Evolutionary conservation across 768 basidiomycete genomes (phyloP), one percentile per base, ranked within the genome.

Genomic region (Lactarius trivialis): DNA sequence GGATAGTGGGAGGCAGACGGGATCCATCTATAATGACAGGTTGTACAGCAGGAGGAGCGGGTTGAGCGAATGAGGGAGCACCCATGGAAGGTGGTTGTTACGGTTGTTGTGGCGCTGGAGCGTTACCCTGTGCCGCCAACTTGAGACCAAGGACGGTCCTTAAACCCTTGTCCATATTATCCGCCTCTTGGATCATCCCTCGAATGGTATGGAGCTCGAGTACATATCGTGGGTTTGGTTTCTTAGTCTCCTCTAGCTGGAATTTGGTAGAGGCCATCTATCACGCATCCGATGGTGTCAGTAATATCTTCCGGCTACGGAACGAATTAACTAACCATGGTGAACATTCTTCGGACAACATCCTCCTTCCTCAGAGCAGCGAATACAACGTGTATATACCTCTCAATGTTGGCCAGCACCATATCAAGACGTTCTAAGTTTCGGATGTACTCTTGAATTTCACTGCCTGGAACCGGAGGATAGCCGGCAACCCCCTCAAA

Each of bases 181-280:
- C 58, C 19, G 60, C 63, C 36, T 67, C 64, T 30, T 65, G 63
- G 33, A 65, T 65, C 65, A 67, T 67, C 34, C 55, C 53, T 12
- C 65, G 65, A 33, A 67, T 64, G 5, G 64, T 65, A 49, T 67
- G 64, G 19, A 67, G 63, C 30, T 67, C 65, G 4, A 67, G 59
- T 4, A 67, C 39, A 19, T 54, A 65, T 48, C 65, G 64, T 3
- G 65, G 65, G 17, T 60, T 61, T 0, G 51, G 41, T 14, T 49
- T 65, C 26, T 57, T 45, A 12, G 52, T n/a, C 39, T 67, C 59
- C 7, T 61, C 55, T 19, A 60, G 26, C 60, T 67, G 65, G 48
- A 17, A 26, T 54, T 55, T 65, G 7, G 63, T 33, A 9, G 63
- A 58, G 39, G 56, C 55, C 52, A 60, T 60, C 65, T 67, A 43